phyloP scores from a whole-genome alignment of 495 filamentous ascomycete genomes.

The Tetracladium marchalianum region DNA sequence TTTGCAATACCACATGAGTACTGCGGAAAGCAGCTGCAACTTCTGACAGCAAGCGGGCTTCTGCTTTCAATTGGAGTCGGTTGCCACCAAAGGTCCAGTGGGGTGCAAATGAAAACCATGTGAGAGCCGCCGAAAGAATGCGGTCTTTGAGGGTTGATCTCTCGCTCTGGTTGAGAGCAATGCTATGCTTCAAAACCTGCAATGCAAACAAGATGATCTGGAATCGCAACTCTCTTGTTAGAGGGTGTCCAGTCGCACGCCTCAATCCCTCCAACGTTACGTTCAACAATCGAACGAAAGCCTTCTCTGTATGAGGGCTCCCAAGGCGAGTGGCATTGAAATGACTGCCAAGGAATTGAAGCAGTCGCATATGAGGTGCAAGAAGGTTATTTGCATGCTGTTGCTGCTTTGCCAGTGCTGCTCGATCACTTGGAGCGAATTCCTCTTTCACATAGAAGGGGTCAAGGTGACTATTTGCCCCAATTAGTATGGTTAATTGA shows the following conservation, averaged over 20 bases:
- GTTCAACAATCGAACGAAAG: conserved; percentile 70
- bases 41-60: conserved; percentile 73
- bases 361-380: conserved; percentile 72
- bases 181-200: conserved; percentile 60
- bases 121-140: conserved; percentile 71
- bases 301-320: conserved; percentile 64
- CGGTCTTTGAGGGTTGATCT: conserved; percentile 79
- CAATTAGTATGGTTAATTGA: neutral
- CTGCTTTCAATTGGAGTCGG: conserved; percentile 83
- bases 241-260: conserved; percentile 63
- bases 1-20: conserved; percentile 45
- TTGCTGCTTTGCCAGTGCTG: conserved; percentile 60
- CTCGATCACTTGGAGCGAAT: conserved; percentile 82
- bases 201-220: conserved; percentile 77
- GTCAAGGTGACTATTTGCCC: conserved; percentile 54
- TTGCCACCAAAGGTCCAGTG: conserved; percentile 96
- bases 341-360: conserved; percentile 87
- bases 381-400: conserved; percentile 69
- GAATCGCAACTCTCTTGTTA: conserved; percentile 84
- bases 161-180: conserved; percentile 44
- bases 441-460: conserved; percentile 88
- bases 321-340: conserved; percentile 83
- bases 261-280: conserved; percentile 64
- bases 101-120: conserved; percentile 78
- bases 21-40: conserved; percentile 51